Evolutionary conservation across 225 moss, liverwort and hornwort species (phyloP), one percentile per base, ranked within the genome.

Genomic region (Sphagnum contortum): DNA sequence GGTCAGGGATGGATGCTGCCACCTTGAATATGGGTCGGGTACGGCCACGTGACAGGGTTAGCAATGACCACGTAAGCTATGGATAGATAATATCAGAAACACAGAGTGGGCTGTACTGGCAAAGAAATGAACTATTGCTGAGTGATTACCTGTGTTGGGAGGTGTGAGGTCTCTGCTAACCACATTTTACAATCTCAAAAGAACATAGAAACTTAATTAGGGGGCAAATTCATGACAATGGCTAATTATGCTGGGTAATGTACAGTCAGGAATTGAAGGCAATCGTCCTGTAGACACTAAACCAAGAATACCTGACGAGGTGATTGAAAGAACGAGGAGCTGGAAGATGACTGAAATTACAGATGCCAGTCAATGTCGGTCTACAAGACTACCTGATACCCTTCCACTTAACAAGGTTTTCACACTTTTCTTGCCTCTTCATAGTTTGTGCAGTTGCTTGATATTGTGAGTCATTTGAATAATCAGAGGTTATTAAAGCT

Each of bases 271-370:
- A 69, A 81, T 96, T 70, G 96, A 96, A 12, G 84, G 88, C 68
- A 90, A 77, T 12, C 81, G 96, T 6, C 84, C 90, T 9, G 85
- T 78, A 4, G 92, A 96, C 58, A 86, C 92, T 10, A 92, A 92
- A 64, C 89, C 88, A 13, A 84, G 88, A 60, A 84, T 88, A 73
- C 90, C 88, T 71, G 96, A 96, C 64, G 95, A 96, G 48, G 70
- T 88, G 14, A 64, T 77, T n/a, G 96, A 96, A 60, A 81, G 96
- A 72, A 80, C 80, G 66, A 96, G 92, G 79, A 81, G 80, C 79
- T 96, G 96, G 96, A 92, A 96, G 70, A 57, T 96, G 59, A 87
- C 92, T 61, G 96, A 96, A 78, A 85, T 96, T 8, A 79, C 76
- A 57, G 96, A 96, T 54, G 78, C 83, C 64, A 86, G 67, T 63